phyloP scores from a whole-genome alignment of 805 yeast genomes.

The Teunomyces gatunensis region DNA sequence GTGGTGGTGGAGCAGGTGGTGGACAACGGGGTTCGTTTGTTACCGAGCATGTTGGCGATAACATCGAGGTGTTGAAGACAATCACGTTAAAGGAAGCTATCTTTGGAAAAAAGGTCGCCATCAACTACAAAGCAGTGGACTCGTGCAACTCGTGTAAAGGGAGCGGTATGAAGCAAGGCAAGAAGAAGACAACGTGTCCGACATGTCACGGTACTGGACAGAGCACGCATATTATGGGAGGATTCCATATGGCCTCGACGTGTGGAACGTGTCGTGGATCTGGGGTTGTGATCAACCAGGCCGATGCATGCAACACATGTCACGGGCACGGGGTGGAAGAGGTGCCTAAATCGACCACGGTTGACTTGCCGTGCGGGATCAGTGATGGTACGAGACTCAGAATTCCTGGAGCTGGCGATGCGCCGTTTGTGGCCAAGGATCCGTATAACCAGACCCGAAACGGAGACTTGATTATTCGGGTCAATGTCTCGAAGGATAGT shows the following conservation, averaged over 20 bases:
- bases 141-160: constrained; percentile 81
- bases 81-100: constrained; percentile 84
- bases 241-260: constrained; percentile 95
- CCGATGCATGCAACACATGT: constrained; percentile 75
- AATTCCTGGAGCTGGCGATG: constrained; percentile 85
- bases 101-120: constrained; percentile 65
- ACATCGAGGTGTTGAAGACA: constrained; percentile 74
- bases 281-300: constrained; percentile 70
- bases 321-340: constrained; percentile 86
- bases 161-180: constrained; percentile 76
- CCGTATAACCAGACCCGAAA: constrained; percentile 64
- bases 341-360: constrained; percentile 63
- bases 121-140: constrained; percentile 71
- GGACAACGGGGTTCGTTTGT: constrained; percentile 49
- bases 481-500: constrained; percentile 74
- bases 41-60: constrained; percentile 84
- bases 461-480: constrained; percentile 86
- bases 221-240: constrained; percentile 81
- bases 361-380: constrained; percentile 87
- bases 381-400: constrained; percentile 83
- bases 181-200: constrained; percentile 72
- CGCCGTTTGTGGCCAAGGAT: constrained; percentile 73
- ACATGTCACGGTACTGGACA: constrained; percentile 94
- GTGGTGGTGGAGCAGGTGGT: constrained; percentile 34
- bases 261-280: constrained; percentile 85